phyloP scores from a whole-genome alignment of 148 eudicot species.

The Silene latifolia region DNA sequence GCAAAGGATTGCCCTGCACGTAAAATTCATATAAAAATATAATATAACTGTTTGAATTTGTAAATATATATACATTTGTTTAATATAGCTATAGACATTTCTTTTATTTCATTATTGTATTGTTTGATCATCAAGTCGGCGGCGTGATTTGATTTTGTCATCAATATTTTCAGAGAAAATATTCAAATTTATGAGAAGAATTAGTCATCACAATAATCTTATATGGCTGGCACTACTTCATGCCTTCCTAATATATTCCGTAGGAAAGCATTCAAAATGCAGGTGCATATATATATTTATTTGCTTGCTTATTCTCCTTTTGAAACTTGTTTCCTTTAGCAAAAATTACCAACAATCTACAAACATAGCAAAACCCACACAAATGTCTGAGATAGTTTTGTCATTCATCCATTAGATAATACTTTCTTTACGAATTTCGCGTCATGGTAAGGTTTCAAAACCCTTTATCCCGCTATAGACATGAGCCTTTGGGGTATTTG shows the following conservation, averaged over 20 bases:
- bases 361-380: conserved; percentile 9
- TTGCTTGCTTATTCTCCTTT: conserved; percentile 7
- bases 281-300: conserved; percentile 35
- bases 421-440: background rate
- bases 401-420: conserved; percentile 17
- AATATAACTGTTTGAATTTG: conserved; percentile 5
- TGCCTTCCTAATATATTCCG: conserved; percentile 43
- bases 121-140: background rate
- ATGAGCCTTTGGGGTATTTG: background rate
- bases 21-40: background rate
- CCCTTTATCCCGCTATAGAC: background rate
- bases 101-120: background rate
- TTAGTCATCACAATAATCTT: conserved; percentile 1
- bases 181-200: conserved; percentile 14
- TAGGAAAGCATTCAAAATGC: conserved; percentile 33
- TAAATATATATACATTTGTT: background rate
- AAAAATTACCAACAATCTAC: background rate
- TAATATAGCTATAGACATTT: background rate
- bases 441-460: conserved; percentile 20
- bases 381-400: conserved; percentile 13
- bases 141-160: conserved; percentile 15
- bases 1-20: conserved; percentile 17
- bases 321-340: conserved; percentile 3
- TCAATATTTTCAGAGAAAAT: conserved; percentile 1
- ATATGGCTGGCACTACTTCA: conserved; percentile 32